Conservation (phyloP, 768 basidiomycete species). For the Mycena metata region DNA sequence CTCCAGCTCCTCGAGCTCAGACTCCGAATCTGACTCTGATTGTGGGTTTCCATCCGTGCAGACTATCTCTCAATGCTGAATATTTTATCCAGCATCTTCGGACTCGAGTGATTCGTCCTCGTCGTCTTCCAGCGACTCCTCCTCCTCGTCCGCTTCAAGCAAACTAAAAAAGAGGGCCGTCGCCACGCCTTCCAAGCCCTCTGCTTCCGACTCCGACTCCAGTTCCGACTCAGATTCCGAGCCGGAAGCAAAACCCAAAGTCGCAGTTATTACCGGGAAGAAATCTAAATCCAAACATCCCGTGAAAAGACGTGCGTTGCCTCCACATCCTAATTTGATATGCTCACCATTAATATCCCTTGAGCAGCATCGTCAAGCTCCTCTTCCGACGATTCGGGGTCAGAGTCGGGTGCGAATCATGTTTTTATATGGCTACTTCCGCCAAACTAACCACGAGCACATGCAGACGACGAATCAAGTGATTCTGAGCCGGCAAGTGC, state of each 20-base stretch:
- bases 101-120: slow-evolving; percentile 26
- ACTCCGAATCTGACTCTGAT: slow-evolving; percentile 33
- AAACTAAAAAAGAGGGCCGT: slow-evolving; percentile 43
- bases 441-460: not conserved
- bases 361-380: slow-evolving; percentile 38
- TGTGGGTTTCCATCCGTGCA: slow-evolving; percentile 18
- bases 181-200: slow-evolving; percentile 23
- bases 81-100: slow-evolving; percentile 14
- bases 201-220: slow-evolving; percentile 42
- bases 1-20: slow-evolving; percentile 43
- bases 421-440: slow-evolving; percentile 25
- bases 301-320: slow-evolving; percentile 15
- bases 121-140: slow-evolving; percentile 31
- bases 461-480: slow-evolving; percentile 55
- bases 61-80: slow-evolving; percentile 27
- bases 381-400: slow-evolving; percentile 47
- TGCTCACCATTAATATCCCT: not conserved
- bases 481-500: slow-evolving; percentile 39
- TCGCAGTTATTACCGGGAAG: slow-evolving; percentile 20
- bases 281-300: slow-evolving; percentile 32
- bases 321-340: not conserved
- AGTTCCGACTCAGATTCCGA: slow-evolving; percentile 51
- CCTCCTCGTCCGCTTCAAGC: slow-evolving; percentile 22
- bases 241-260: slow-evolving; percentile 32
- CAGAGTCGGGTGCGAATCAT: slow-evolving; percentile 46